Conservation (phyloP, 768 basidiomycete species). For the Lentinula lateritia region DNA sequence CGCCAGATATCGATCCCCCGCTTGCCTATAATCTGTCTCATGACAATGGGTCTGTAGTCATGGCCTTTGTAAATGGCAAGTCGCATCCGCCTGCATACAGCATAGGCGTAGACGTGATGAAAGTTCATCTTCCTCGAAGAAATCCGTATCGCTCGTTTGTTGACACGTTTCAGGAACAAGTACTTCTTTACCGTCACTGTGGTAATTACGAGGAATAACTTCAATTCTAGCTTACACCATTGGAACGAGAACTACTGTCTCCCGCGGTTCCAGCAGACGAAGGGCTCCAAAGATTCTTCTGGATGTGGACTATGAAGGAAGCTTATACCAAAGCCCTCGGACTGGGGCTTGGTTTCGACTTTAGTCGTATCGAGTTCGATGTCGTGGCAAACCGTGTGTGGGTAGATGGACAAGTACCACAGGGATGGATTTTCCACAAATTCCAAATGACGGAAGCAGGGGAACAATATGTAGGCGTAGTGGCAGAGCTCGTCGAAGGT, state of each 20-base stretch:
- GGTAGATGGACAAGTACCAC: slow-evolving; percentile 51
- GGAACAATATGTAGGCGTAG: slow-evolving; percentile 61
- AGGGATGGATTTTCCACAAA: slow-evolving; percentile 66
- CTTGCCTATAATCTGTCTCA: slow-evolving; percentile 81
- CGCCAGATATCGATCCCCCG: slow-evolving; percentile 39
- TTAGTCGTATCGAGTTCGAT: slow-evolving; percentile 70
- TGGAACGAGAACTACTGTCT: slow-evolving; percentile 34
- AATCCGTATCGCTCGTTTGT: slow-evolving; percentile 58
- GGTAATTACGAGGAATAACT: background rate
- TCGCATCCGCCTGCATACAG: slow-evolving; percentile 48
- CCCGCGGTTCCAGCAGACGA: slow-evolving; percentile 39
- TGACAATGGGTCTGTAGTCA: slow-evolving; percentile 66
- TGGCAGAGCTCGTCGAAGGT: slow-evolving; percentile 49
- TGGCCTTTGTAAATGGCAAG: slow-evolving; percentile 50
- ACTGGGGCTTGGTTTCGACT: slow-evolving; percentile 77
- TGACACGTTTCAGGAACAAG: slow-evolving; percentile 61
- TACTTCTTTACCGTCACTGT: slow-evolving; percentile 15
- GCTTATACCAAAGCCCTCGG: slow-evolving; percentile 89
- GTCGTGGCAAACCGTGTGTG: slow-evolving; percentile 42
- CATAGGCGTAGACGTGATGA: slow-evolving; percentile 82
- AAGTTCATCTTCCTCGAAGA: slow-evolving; percentile 55
- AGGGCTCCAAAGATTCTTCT: slow-evolving; percentile 61
- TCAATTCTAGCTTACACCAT: slow-evolving; percentile 33
- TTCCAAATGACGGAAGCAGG: slow-evolving; percentile 46
- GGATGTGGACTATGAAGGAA: slow-evolving; percentile 89